Percentiles rank a stretch among this genome's conserved stretches.
Conservation (phyloP, 495 filamentous ascomycete species). For the Penicillium desertorum region DNA sequence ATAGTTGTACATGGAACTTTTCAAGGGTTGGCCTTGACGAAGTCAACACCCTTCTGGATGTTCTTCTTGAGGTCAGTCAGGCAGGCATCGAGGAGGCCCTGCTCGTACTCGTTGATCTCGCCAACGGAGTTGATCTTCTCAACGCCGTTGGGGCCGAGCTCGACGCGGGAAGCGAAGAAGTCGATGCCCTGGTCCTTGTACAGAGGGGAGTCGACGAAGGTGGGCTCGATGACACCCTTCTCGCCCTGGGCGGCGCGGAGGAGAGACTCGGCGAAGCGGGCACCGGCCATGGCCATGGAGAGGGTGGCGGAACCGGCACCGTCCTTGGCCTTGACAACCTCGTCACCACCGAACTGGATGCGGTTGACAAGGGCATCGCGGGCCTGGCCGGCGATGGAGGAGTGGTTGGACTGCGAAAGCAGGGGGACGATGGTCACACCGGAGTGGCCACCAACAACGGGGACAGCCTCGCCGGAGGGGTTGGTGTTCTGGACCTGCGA, state of each 20-base stretch:
- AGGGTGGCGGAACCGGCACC: conserved; percentile 97
- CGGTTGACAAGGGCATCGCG: conserved; percentile 81
- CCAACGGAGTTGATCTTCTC: conserved; percentile 89
- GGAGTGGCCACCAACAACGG: conserved; percentile 94
- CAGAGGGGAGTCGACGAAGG: conserved; percentile 93
- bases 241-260: conserved; percentile 90
- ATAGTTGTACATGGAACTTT: conserved; percentile 31
- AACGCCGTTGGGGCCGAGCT: conserved; percentile 93
- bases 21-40: conserved; percentile 70
- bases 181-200: conserved; percentile 96
- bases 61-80: conserved; percentile 87
- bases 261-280: conserved; percentile 92
- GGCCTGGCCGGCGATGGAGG: conserved; percentile 71
- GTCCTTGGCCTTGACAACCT: conserved; percentile 99
- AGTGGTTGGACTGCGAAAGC: conserved; percentile 88
- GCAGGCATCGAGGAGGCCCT: conserved; percentile 83
- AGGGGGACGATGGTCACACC: conserved; percentile 98
- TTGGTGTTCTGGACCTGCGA: conserved; percentile 86
- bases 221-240: conserved; percentile 94
- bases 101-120: conserved; percentile 76
- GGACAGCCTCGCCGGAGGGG: conserved; percentile 88
- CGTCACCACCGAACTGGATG: conserved; percentile 99
- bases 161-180: conserved; percentile 91
- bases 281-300: conserved; percentile 98
- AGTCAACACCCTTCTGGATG: conserved; percentile 73